These are phyloP conservation scores for Entrophospora sp. DNA, from an alignment of 192 early-diverging fungal genomes.

Conservation along the genomic window DNA sequence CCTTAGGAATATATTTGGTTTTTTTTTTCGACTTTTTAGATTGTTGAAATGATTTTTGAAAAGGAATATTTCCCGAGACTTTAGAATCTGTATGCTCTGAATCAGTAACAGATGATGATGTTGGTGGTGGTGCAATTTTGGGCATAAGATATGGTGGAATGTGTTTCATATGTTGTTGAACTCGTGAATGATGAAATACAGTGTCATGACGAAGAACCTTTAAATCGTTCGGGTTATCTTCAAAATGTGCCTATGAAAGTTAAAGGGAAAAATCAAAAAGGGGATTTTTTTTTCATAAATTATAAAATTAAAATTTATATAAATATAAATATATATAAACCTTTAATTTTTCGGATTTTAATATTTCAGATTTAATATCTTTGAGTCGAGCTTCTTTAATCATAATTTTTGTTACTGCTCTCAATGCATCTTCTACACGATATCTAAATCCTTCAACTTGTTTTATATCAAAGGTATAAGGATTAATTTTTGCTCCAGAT, in stretches of 20 bases:
- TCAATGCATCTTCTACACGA: slow-evolving; percentile 78
- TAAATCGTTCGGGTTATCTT: slow-evolving; percentile 90
- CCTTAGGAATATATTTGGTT: too few relatives aligned
- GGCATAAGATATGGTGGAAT: slow-evolving; percentile 92
- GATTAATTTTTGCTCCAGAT: slow-evolving; percentile 45
- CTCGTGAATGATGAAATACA: slow-evolving; percentile 69
- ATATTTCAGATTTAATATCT: slow-evolving; percentile 89
- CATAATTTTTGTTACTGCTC: slow-evolving; percentile 60
- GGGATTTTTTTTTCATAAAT: too few relatives aligned
- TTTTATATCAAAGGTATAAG: slow-evolving; percentile 83
- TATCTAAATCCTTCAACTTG: slow-evolving; percentile 90
- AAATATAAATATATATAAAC: too few relatives aligned
- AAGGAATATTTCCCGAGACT: slow-evolving; percentile 39
- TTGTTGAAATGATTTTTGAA: too few relatives aligned
- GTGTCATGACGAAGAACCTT: slow-evolving; percentile 87
- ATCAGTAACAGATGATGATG: slow-evolving; percentile 23
- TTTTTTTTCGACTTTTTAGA: too few relatives aligned
- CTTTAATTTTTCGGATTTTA: slow-evolving; percentile 93
- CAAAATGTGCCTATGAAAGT: slow-evolving; percentile 71
- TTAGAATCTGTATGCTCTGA: slow-evolving; percentile 18
- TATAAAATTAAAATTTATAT: too few relatives aligned
- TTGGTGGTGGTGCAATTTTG: slow-evolving; percentile 45
- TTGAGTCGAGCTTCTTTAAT: slow-evolving; percentile 90
- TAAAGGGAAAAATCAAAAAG: too few relatives aligned
- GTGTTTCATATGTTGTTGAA: slow-evolving; percentile 86